Base-by-base conservation (phyloP, 2,329 filamentous ascomycete genomes). In the Talaromyces sp. region DNA sequence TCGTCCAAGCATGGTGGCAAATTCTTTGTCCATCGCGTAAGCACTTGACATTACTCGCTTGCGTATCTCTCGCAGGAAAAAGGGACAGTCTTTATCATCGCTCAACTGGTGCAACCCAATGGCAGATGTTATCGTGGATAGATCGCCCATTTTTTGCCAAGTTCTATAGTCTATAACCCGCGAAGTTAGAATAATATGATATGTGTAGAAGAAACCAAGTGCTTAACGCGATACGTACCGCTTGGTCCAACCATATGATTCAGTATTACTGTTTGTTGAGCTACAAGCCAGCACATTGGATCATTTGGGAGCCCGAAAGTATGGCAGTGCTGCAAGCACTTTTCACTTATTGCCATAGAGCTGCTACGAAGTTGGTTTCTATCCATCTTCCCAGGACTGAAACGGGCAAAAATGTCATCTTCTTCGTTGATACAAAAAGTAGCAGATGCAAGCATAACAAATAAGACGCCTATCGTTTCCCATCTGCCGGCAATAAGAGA, bases 131-230 rank as follows among this genome's bases (percentile, higher is more conserved):
- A 79, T 78, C 22, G 75, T 78, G 1, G 77, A 74, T 1, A 82
- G 72, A 58, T 83, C 80, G 16, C 80, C 81, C 4, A 82, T 69
- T 50, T 74, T 77, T 37, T 77, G 73, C 80, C 80, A 83, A 0
- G 78, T 77, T 24, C 76, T 72, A 52, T 79, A 80, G 65, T 80
- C 80, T 81, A n/a, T 10, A 14, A 13, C 13, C 24, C 14, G 47
- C 13, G 7, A 27, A 27, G 27, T 27, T 14, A 50, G 47, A 31
- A 16, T 7, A 31, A 3, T 16, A 8, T 31, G 47, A 7, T 1
- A 27, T 13, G 9, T 27, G 11, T 22, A 9, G 16, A 9, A 16
- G 22, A 13, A 31, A 4, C 11, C 2, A 22, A 3, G 16, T 27
- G 19, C 8, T 27, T 9, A 14, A 31, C 2, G 13, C 24, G 9